Conservation (phyloP, 2,329 filamentous ascomycete species). For the Aureobasidium sp. region DNA sequence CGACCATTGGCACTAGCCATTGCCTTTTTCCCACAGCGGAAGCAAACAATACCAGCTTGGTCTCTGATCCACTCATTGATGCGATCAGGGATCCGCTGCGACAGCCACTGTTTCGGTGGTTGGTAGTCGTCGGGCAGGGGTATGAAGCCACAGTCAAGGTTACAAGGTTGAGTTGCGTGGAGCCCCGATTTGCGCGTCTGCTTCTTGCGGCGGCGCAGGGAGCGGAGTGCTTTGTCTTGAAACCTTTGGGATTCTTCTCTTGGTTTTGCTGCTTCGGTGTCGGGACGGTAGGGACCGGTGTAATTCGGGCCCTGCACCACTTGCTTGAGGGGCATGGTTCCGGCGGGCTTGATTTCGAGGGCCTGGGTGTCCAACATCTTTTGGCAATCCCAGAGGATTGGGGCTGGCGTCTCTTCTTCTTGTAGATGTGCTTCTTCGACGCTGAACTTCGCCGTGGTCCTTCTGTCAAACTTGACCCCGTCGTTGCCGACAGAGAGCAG, state of each 20-base stretch:
- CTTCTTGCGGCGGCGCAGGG: constrained; percentile 10
- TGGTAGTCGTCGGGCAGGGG: constrained; percentile 22
- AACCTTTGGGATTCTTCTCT: background rate
- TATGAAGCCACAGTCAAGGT: constrained; percentile 23
- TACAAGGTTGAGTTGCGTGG: constrained; percentile 21
- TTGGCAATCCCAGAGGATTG: constrained; percentile 15
- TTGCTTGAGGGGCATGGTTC: constrained; percentile 35
- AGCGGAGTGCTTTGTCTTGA: constrained; percentile 1
- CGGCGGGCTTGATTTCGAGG: constrained; percentile 31
- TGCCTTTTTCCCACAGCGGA: constrained; percentile 28
- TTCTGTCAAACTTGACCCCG: constrained; percentile 3
- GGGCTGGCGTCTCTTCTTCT: background rate
- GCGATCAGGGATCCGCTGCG: constrained; percentile 35
- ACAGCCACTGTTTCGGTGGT: constrained; percentile 27
- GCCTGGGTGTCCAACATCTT: constrained; percentile 25
- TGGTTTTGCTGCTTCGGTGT: background rate
- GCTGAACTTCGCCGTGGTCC: constrained; percentile 23
- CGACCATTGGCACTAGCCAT: constrained; percentile 17
- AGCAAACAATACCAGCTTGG: constrained; percentile 22
- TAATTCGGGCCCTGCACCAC: constrained; percentile 38
- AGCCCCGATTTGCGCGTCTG: constrained; percentile 14
- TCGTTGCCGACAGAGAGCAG: constrained; percentile 37
- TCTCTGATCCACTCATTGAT: constrained; percentile 17
- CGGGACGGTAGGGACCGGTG: background rate
- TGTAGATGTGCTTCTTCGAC: constrained; percentile 16